These are phyloP conservation scores for Tillandsia fasciculata DNA, from an alignment of 176 grass and related monocot genomes.

Conservation along the genomic window DNA sequence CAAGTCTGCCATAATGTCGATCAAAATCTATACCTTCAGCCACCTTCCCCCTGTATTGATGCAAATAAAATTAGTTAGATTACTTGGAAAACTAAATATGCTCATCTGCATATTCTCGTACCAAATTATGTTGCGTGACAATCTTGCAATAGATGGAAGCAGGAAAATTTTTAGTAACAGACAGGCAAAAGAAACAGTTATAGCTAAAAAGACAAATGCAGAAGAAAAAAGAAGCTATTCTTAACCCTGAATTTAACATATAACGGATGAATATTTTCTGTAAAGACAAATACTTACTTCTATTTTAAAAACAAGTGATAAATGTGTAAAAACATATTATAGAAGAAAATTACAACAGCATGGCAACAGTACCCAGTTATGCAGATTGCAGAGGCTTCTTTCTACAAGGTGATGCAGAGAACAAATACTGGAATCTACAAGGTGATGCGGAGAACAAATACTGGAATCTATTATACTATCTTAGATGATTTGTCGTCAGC, in stretches of 20 bases:
- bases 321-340: not conserved
- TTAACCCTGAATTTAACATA: not conserved
- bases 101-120: no score
- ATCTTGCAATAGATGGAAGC: no score
- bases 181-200: not conserved
- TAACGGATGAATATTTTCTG: not conserved
- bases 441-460: not conserved
- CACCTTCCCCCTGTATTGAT: slow-evolving; percentile 76
- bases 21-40: slow-evolving; percentile 99
- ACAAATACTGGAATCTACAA: not conserved
- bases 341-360: not conserved
- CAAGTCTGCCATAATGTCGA: slow-evolving; percentile 93
- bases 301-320: not conserved
- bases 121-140: no score
- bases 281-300: not conserved
- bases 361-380: not conserved
- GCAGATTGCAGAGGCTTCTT: not conserved
- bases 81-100: not conserved
- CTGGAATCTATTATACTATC: not conserved
- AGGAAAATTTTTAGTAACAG: not conserved
- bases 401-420: not conserved
- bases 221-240: not conserved
- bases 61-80: not conserved
- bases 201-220: not conserved
- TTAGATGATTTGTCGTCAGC: not conserved